These are phyloP conservation scores for Melampsora larici-populina DNA, from an alignment of 1,284 basidiomycete species.

Conservation along the genomic window DNA sequence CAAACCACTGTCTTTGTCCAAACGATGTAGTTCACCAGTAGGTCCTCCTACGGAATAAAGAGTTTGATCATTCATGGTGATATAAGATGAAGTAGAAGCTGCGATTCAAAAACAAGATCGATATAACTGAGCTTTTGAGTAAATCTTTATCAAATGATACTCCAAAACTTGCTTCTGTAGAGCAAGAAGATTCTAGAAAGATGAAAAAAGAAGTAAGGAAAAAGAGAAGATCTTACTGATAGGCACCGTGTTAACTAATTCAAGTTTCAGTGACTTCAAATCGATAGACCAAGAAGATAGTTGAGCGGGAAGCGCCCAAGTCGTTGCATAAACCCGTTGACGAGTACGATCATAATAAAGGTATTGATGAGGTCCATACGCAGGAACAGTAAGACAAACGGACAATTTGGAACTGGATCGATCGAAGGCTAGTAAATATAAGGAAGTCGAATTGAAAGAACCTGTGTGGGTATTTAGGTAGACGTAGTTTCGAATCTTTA, in stretches of 20 bases:
- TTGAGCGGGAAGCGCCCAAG: conserved; percentile 46
- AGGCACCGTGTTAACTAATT: conserved; percentile 3
- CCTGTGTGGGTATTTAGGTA: neutral
- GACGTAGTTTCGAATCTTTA: too few species aligned
- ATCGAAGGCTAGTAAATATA: conserved; percentile 16
- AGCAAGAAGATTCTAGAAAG: neutral
- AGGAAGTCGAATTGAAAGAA: conserved; percentile 21
- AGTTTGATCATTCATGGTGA: conserved; percentile 41
- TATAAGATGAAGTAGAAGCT: conserved; percentile 46
- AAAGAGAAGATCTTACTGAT: conserved; percentile 7
- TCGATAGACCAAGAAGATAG: conserved; percentile 48
- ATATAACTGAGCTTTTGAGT: conserved; percentile 47
- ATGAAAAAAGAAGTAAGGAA: neutral
- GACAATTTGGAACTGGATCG: neutral
- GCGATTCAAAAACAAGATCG: conserved; percentile 15
- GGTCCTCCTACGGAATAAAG: conserved; percentile 50
- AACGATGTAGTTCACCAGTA: conserved; percentile 49
- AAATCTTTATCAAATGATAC: conserved; percentile 7
- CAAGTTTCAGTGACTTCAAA: neutral
- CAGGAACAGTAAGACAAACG: conserved; percentile 1
- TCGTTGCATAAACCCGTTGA: conserved; percentile 49
- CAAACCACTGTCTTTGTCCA: conserved; percentile 45
- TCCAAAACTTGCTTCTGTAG: too few species aligned
- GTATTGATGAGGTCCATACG: conserved; percentile 25
- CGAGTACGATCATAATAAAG: conserved; percentile 7